Conservation (phyloP, 768 basidiomycete genomes). For the Mycena pura region DNA sequence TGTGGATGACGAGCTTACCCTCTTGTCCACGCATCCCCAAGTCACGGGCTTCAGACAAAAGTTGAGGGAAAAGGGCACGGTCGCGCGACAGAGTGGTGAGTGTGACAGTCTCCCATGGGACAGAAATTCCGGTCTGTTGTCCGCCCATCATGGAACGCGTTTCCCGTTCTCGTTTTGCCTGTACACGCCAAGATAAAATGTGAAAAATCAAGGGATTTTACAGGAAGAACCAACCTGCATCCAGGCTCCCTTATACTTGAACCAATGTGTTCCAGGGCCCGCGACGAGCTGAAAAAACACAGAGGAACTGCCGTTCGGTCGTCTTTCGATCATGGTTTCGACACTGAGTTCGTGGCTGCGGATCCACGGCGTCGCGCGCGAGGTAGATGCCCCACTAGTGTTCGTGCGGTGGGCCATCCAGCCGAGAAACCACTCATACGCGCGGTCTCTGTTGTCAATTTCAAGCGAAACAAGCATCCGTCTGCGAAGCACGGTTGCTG, state of each 20-base stretch:
- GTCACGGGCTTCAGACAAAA: constrained; percentile 90
- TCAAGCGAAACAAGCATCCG: constrained; percentile 94
- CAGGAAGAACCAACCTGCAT: constrained; percentile 74
- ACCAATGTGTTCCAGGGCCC: constrained; percentile 93
- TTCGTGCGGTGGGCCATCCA: constrained; percentile 88
- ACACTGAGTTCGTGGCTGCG: constrained; percentile 94
- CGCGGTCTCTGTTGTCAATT: constrained; percentile 92
- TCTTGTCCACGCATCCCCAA: constrained; percentile 86
- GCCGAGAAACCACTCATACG: constrained; percentile 95
- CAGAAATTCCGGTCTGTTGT: constrained; percentile 31
- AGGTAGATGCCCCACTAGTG: constrained; percentile 31
- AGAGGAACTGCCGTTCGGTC: constrained; percentile 89
- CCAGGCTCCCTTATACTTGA: constrained; percentile 91
- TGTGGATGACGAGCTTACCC: constrained; percentile 95
- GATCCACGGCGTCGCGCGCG: constrained; percentile 53
- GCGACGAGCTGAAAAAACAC: constrained; percentile 94
- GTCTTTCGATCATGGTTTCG: constrained; percentile 88
- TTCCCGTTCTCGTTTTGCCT: constrained; percentile 96
- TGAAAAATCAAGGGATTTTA: not conserved
- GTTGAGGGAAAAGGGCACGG: constrained; percentile 75
- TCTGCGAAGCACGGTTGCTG: constrained; percentile 78
- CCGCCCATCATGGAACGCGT: constrained; percentile 93
- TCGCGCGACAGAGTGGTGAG: constrained; percentile 92
- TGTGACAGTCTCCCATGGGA: constrained; percentile 97
- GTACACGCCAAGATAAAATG: constrained; percentile 22